These are phyloP conservation scores for Mycena venus DNA, from an alignment of 768 basidiomycete species.

Conservation along the genomic window DNA sequence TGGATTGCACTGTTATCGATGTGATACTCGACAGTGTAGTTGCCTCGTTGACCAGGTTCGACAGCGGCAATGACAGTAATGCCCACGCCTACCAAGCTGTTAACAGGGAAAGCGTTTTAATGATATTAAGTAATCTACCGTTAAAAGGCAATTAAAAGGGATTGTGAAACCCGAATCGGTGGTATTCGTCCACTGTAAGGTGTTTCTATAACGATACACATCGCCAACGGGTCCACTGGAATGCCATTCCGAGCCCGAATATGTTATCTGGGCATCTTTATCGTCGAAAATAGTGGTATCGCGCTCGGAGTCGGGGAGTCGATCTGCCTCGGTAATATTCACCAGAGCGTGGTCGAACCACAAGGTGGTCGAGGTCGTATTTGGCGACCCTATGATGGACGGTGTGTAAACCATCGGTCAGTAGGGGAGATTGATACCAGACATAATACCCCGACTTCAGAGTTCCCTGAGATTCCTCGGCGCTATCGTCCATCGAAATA, in stretches of 20 bases:
- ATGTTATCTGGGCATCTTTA: background rate
- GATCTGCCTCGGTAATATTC: background rate
- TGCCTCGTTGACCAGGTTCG: background rate
- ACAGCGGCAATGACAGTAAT: background rate
- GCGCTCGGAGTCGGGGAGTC: background rate
- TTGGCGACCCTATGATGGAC: background rate
- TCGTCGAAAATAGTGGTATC: conserved; percentile 1
- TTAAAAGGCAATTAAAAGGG: too few relatives aligned
- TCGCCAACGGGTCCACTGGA: background rate
- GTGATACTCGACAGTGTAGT: conserved; percentile 4
- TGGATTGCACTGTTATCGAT: conserved; percentile 7
- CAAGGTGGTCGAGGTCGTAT: background rate
- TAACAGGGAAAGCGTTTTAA: too few relatives aligned
- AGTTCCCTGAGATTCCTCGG: too few relatives aligned
- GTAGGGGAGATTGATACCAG: background rate
- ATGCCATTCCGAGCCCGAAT: background rate
- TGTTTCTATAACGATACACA: conserved; percentile 8
- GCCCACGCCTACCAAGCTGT: background rate
- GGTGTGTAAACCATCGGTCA: background rate
- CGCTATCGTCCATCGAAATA: too few relatives aligned
- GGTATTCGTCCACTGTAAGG: background rate
- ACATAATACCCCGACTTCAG: too few relatives aligned
- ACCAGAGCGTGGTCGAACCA: background rate
- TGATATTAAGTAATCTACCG: too few relatives aligned
- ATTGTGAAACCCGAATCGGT: background rate